Conservation (phyloP, 225 moss, liverwort and hornwort species). For the Physcomitrium patens region DNA sequence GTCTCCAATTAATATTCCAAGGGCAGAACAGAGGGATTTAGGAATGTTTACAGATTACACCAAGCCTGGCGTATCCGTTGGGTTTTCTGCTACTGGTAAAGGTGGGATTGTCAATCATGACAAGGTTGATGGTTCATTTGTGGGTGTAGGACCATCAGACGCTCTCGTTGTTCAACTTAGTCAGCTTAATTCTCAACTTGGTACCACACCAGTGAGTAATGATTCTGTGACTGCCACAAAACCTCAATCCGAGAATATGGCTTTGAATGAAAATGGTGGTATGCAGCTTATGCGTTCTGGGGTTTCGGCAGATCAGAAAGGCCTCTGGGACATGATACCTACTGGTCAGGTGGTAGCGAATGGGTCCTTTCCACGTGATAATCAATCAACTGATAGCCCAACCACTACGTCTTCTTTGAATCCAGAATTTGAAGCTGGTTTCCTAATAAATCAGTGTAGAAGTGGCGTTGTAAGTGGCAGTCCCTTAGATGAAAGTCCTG, state of each 20-base stretch:
- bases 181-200: slow-evolving; percentile 25
- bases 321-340: slow-evolving; percentile 25
- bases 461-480: slow-evolving; percentile 48
- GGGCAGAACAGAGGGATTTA: slow-evolving; percentile 52
- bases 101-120: slow-evolving; percentile 28
- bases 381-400: slow-evolving; percentile 39
- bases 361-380: slow-evolving; percentile 32
- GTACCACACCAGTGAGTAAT: slow-evolving; percentile 25
- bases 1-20: slow-evolving; percentile 62
- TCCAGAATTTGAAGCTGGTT: slow-evolving; percentile 51
- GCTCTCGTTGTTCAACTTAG: slow-evolving; percentile 30
- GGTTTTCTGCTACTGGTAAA: slow-evolving; percentile 30
- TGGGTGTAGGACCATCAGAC: slow-evolving; percentile 25
- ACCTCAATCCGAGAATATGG: slow-evolving; percentile 34
- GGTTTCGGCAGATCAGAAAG: slow-evolving; percentile 16
- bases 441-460: slow-evolving; percentile 50
- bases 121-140: slow-evolving; percentile 26
- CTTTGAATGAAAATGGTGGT: slow-evolving; percentile 29
- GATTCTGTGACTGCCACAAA: slow-evolving; percentile 35
- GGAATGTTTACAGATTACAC: slow-evolving; percentile 39
- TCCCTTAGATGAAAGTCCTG: slow-evolving; percentile 39
- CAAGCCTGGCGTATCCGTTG: slow-evolving; percentile 31
- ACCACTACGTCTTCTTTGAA: slow-evolving; percentile 33
- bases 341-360: slow-evolving; percentile 35
- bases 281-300: slow-evolving; percentile 32